Evolutionary conservation across 129 eudicot genomes (phyloP).

Genomic region (sunflower (Helianthus annuus)): HanXRQr2.0-SUNRISE NC_035448.2:159014541-159015040

Average conservation of each 20-base stretch:
- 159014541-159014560: no score
- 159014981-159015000: no score
- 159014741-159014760: slow-evolving; percentile 20
- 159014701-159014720: background rate
- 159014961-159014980: background rate
- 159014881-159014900: slow-evolving; percentile 21
- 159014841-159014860: slow-evolving; percentile 19
- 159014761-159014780: slow-evolving; percentile 32
- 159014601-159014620: no score
- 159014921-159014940: slow-evolving; percentile 35
- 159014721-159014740: background rate
- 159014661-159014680: no score
- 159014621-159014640: no score
- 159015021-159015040: no score
- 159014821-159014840: slow-evolving; percentile 23
- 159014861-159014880: slow-evolving; percentile 26
- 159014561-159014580: no score
- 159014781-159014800: slow-evolving; percentile 14
- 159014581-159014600: no score
- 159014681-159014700: background rate
- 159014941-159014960: background rate
- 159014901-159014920: slow-evolving; percentile 9
- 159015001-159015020: no score
- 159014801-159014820: slow-evolving; percentile 30
- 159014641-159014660: no score